Evolutionary conservation across 768 basidiomycete species (phyloP).

Genomic region (Collybiopsis confluens): DNA sequence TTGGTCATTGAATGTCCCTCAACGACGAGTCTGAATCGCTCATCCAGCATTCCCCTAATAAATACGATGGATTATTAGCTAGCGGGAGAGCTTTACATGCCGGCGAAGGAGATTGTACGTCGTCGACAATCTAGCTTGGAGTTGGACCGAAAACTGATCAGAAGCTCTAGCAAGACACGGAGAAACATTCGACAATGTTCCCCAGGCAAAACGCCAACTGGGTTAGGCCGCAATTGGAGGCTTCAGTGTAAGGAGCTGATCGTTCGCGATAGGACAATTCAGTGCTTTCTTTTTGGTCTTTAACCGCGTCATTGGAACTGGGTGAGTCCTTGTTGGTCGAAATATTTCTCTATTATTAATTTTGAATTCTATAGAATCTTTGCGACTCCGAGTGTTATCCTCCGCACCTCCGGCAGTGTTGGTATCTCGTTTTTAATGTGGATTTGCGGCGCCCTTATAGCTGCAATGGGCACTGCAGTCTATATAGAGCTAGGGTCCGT

Average conservation of each 20-base stretch:
- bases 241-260: neutral
- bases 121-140: neutral
- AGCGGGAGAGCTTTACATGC: neutral
- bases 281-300: slow-evolving; percentile 67
- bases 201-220: slow-evolving; percentile 43
- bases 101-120: neutral
- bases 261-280: slow-evolving; percentile 31
- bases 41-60: neutral
- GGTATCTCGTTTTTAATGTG: slow-evolving; percentile 68
- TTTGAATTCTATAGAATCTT: slow-evolving; percentile 47
- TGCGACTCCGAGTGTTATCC: slow-evolving; percentile 64
- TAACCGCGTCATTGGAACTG: slow-evolving; percentile 73
- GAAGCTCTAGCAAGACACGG: slow-evolving; percentile 16
- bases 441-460: slow-evolving; percentile 62
- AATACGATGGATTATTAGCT: neutral
- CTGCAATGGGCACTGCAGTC: slow-evolving; percentile 63
- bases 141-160: neutral
- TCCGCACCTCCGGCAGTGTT: slow-evolving; percentile 65
- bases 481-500: slow-evolving; percentile 78
- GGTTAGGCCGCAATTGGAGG: slow-evolving; percentile 29
- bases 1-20: too few relatives aligned
- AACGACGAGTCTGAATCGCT: neutral
- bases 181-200: slow-evolving; percentile 43
- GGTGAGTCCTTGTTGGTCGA: slow-evolving; percentile 31
- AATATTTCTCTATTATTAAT: neutral